A percentile compares a stretch with the other conserved stretches of the same genome.
phyloP scores from a whole-genome alignment of 345 rosid genomes.

The Salix koriyanagi region DNA sequence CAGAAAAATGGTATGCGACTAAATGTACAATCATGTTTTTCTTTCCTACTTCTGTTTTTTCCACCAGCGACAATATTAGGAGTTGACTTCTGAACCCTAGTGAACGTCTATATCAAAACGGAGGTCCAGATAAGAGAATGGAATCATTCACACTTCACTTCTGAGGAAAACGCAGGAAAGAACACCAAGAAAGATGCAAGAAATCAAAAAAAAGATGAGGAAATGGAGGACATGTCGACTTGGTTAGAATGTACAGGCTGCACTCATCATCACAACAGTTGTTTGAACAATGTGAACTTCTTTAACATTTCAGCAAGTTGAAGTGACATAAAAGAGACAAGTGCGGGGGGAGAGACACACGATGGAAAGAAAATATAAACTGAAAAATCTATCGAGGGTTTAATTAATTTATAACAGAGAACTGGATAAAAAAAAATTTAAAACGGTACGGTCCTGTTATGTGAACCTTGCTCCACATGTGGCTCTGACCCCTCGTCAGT shows the following conservation, averaged over 20 bases:
- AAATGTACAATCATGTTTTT: too few relatives aligned
- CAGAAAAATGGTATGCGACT: too few relatives aligned
- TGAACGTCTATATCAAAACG: background rate
- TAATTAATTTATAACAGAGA: background rate
- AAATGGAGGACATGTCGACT: background rate
- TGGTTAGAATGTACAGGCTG: background rate
- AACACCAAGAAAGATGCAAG: background rate
- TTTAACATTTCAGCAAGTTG: too few relatives aligned
- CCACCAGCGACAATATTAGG: background rate
- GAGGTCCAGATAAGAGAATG: background rate
- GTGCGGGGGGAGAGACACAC: too few relatives aligned
- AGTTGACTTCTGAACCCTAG: background rate
- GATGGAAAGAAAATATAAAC: background rate
- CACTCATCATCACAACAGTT: too few relatives aligned
- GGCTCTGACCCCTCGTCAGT: conserved; percentile 11
- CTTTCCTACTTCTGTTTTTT: background rate
- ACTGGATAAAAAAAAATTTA: background rate
- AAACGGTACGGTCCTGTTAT: conserved; percentile 22
- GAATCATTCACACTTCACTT: background rate
- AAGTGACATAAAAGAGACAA: too few relatives aligned
- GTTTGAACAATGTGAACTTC: too few relatives aligned
- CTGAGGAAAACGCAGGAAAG: background rate
- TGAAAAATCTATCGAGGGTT: too few relatives aligned
- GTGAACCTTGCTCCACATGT: conserved; percentile 6
- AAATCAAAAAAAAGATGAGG: too few relatives aligned